Base-by-base conservation (phyloP, 2,329 filamentous ascomycete species). In the Tolypocladium tundrense region DNA sequence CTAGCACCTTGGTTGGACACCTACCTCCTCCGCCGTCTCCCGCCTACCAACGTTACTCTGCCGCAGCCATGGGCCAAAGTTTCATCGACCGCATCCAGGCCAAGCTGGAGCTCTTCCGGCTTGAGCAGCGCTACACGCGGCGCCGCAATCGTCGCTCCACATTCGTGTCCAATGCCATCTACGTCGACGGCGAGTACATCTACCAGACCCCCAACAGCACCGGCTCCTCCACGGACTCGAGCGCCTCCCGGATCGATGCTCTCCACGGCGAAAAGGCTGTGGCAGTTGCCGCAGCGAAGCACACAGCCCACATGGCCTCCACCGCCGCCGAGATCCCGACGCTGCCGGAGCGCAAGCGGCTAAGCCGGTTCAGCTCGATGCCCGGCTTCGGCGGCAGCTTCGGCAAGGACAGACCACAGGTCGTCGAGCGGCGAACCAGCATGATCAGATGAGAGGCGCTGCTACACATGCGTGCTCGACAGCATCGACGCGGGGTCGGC, bases 161-260 rank as follows among this genome's bases (percentile, higher is more conserved):
- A 60, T 96, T 96, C 73, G 86, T 88, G 69, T 91, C 89, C 69
- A 91, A 90, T 68, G 93, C 91, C 37, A 83, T 90, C 71, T 97
- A 97, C 74, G 88, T 97, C 63, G 90, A 97, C 71, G 94, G 92
- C 74, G 93, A 97, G 78, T 97, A 97, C 77, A 80, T 96, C 72
- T 95, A 91, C 80, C 80, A 85, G 69, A 83, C 80, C 0, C 82
- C 83, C 62, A 80, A 74, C 72, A 77, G 77, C 56, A 85, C 82
- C 1, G 82, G 82, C 58, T 84, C 81, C 21, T 83, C 80, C 6
- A 72, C 77, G 53, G 78, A 76, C 58, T 76, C 73, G 50, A 72
- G 69, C 57, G 71, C 73, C 51, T 60, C 61, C 61, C 62, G 68
- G 64, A 59, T 69, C 62, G 70, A 73, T 59, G 72, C 72, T 58